phyloP scores from a whole-genome alignment of 495 filamentous ascomycete species.

The Neurospora sp. region DNA sequence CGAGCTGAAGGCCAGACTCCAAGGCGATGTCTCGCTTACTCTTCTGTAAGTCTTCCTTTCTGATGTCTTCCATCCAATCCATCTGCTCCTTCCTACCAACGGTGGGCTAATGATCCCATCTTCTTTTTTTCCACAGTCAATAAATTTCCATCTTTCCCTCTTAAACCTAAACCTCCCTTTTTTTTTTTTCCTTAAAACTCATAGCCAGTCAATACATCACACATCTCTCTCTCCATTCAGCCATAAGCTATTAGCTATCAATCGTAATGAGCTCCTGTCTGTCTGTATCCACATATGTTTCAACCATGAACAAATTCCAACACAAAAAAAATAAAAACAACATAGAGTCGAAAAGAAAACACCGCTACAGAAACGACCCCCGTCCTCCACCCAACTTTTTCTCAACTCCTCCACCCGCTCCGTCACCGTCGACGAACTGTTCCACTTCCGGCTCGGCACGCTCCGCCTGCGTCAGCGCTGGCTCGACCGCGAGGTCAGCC shows the following conservation, averaged over 20 bases:
- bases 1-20: constrained; percentile 25
- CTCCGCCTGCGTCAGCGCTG: constrained; percentile 15
- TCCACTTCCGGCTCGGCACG: constrained; percentile 17
- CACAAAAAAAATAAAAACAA: constrained; percentile 5
- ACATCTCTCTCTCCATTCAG: background rate
- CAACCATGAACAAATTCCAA: background rate
- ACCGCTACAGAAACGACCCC: constrained; percentile 1
- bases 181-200: background rate
- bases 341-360: constrained; percentile 20
- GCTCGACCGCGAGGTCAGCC: constrained; percentile 15
- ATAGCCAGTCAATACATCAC: background rate
- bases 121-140: background rate
- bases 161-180: background rate
- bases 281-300: too few species aligned
- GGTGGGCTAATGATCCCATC: background rate
- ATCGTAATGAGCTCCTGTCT: too few species aligned
- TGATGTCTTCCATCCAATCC: background rate
- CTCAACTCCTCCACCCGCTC: constrained; percentile 1
- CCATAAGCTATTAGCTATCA: background rate
- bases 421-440: constrained; percentile 13
- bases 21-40: constrained; percentile 26
- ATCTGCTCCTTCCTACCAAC: background rate
- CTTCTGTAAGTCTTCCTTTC: constrained; percentile 21
- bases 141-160: background rate
- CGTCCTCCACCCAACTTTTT: background rate